Percentiles rank a stretch among this genome's conserved stretches.
phyloP scores from a whole-genome alignment of 1,139 yeast genomes.

The Blastobotrys proliferans region DNA sequence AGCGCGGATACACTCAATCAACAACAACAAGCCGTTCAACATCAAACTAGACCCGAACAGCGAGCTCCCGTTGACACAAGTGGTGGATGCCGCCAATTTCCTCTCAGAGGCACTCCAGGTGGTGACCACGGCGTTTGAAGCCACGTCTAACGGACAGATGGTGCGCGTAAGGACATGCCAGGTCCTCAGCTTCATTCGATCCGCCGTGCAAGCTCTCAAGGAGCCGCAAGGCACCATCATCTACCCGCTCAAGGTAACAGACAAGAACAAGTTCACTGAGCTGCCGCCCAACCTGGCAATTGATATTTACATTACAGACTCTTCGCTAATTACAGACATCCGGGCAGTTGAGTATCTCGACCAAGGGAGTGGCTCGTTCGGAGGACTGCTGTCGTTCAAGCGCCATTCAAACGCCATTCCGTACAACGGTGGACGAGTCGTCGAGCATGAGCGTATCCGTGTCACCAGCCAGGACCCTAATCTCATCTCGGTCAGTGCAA shows the following conservation, averaged over 20 bases:
- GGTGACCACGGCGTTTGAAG: slow-evolving; percentile 7
- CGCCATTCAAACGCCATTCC: slow-evolving; percentile 13
- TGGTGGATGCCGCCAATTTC: slow-evolving; percentile 27
- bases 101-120: slow-evolving; percentile 19
- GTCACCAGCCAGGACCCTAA: slow-evolving; percentile 46
- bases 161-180: slow-evolving; percentile 16
- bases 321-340: slow-evolving; percentile 28
- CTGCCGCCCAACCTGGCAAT: slow-evolving; percentile 22
- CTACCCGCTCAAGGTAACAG: slow-evolving; percentile 23
- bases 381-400: slow-evolving; percentile 14
- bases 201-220: slow-evolving; percentile 22
- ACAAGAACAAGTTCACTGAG: slow-evolving; percentile 15
- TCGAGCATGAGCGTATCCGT: slow-evolving; percentile 40
- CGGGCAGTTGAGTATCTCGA: slow-evolving; percentile 23
- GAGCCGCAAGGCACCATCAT: slow-evolving; percentile 20
- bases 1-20: slow-evolving; percentile 21
- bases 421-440: slow-evolving; percentile 38
- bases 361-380: neutral
- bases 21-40: slow-evolving; percentile 17
- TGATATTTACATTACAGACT: slow-evolving; percentile 28
- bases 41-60: slow-evolving; percentile 16
- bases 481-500: slow-evolving; percentile 41
- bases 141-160: slow-evolving; percentile 7
- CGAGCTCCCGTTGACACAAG: slow-evolving; percentile 22
- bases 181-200: slow-evolving; percentile 19